Evolutionary conservation across 176 grass and related monocot species (phyloP), one percentile per base, ranked within the genome.

Genomic region (Oropetium thomaeum): DNA sequence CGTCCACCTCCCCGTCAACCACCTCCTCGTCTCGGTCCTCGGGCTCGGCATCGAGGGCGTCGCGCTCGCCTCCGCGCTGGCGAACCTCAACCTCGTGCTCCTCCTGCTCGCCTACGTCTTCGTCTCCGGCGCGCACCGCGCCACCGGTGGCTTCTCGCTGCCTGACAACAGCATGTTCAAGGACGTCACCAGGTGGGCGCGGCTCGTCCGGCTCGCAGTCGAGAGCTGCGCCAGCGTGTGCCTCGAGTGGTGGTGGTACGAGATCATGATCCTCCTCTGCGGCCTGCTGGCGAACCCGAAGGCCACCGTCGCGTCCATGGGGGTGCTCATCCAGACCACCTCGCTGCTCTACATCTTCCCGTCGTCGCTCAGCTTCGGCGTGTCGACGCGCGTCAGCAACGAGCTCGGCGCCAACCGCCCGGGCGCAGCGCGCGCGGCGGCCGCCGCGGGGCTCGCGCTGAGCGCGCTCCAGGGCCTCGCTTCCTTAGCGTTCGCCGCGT

Each of bases 171-270:
- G 87, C 19, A 48, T 90, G 65, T 83, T 99, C 61, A 88, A 75
- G 76, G 90, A 88, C 39, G 63, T 80, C 1, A 32, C 64, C 23
- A 79, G 80, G 15, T 99, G 92, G 96, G 43, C 67, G 14, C 40
- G 87, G 43, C 80, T 99, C 31, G 73, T 76, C 29, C 17, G 61
- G 69, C 82, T 99, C 26, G 74, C 96, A 49, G 22, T 82, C 25
- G 92, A 90, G 37, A 99, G 96, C 81, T 87, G 87, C 30, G 65
- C 82, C 20, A 88, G 87, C 76, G 92, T 99, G 9, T 99, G 96
- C 79, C 84, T 99, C 17, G 96, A 99, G 77, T 99, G 96, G 96
- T 99, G 96, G 96, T 99, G 96, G 96, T 99, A 99, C 76, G 96
- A 99, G 76, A 99, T 99, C 78, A 99, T 99, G 92, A 96, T 99